Percentiles rank a stretch among this genome's conserved stretches.
Conservation (phyloP, 2,329 filamentous ascomycete genomes). For the Cercospora canescens region DNA sequence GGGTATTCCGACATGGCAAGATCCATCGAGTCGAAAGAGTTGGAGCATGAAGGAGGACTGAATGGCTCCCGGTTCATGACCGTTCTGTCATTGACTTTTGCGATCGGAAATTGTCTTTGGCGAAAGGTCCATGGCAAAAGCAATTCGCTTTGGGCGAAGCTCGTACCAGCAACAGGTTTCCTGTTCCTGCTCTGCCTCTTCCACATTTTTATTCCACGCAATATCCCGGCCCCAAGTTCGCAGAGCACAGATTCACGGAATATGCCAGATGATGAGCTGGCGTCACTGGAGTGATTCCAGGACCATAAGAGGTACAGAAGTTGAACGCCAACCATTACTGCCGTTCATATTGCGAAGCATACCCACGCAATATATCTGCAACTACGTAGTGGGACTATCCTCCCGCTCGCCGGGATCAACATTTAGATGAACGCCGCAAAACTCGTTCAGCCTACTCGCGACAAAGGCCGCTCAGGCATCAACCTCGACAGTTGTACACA, state of each 20-base stretch:
- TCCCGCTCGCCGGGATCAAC: too few relatives aligned
- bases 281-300: too few relatives aligned
- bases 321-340: too few relatives aligned
- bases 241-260: neutral
- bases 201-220: neutral
- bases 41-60: neutral
- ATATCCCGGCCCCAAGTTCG: neutral
- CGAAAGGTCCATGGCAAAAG: neutral
- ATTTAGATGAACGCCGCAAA: too few relatives aligned
- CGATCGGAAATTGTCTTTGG: neutral
- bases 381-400: too few relatives aligned
- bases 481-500: too few relatives aligned
- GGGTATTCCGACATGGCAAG: neutral
- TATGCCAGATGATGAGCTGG: too few relatives aligned
- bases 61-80: neutral
- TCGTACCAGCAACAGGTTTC: neutral
- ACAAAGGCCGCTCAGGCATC: constrained; percentile 29
- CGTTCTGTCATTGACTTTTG: neutral
- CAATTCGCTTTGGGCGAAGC: neutral
- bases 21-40: neutral
- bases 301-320: too few relatives aligned
- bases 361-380: too few relatives aligned
- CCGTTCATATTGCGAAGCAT: too few relatives aligned
- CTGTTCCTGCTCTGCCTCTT: neutral
- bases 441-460: constrained; percentile 14